Evolutionary conservation across 2,329 filamentous ascomycete genomes (phyloP), one percentile per base, ranked within the genome.

Genomic region (Trichoderma gracile): DNA sequence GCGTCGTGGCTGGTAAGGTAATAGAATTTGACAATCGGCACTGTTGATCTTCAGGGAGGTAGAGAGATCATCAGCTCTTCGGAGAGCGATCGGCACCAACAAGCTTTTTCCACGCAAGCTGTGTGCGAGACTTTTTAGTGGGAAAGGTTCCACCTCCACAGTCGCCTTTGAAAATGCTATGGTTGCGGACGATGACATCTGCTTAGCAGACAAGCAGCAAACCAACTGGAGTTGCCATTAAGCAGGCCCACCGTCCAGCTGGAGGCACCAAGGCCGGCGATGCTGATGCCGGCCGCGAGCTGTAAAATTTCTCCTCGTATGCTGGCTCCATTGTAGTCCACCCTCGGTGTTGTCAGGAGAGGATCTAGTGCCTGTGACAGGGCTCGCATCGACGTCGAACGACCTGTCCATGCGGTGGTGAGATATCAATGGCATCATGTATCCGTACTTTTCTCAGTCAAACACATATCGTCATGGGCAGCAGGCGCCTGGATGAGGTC

Each of bases 31-130:
- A 19, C 38, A 9, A 60, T 46, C 45, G 57, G 57, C 45, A 25
- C 30, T 56, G 45, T 50, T 63, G 60, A 63, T 63, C 60, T 63
- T 56, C 52, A 56, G 60, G 60, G 60, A 56, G 60, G 33, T 25
- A 33, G 52, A 56, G 30, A 56, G 62, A 65, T 65, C 27, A 38
- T 21, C 56, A 61, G 43, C 47, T 53, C 25, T 40, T 54, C 49
- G 27, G 40, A 56, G 40, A 27, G 42, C 42, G 59, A 63, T 65
- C 64, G 64, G 64, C 64, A 27, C 43, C 59, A 57, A 57, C 64
- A 65, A 65, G 64, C 64, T 65, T 65, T 65, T 59, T 43, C 17
- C 64, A 30, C n/a, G 38, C 53, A 50, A 63, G 27, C 49, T 23
- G 27, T 15, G 60, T 49, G 52, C 60, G 45, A 56, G 21, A 30